A percentile compares a stretch with the other conserved stretches of the same genome.
These are phyloP conservation scores for Trypanosoma platydactyli DNA, from an alignment of 208 protist species.

Conservation along the genomic window DNA sequence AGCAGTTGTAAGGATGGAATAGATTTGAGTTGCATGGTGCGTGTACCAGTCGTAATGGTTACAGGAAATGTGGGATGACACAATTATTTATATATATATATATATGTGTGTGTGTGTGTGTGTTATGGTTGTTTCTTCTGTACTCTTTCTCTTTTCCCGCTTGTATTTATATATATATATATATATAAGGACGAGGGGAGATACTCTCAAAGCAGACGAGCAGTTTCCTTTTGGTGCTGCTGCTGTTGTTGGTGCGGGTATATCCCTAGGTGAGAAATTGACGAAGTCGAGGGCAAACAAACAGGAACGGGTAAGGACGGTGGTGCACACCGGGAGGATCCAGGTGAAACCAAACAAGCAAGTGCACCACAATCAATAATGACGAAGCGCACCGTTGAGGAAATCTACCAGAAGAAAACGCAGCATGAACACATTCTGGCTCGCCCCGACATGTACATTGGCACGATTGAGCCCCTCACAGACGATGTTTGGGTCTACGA, in stretches of 20 bases:
- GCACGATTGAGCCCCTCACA: slow-evolving; percentile 89
- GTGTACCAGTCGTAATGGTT: too few relatives aligned
- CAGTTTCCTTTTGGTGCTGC: slow-evolving; percentile 24
- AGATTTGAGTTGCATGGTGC: too few relatives aligned
- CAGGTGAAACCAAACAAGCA: not conserved
- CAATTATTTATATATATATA: too few relatives aligned
- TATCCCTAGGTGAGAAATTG: not conserved
- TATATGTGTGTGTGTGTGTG: too few relatives aligned
- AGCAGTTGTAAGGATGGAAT: too few relatives aligned
- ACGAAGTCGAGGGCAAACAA: not conserved
- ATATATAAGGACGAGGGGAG: too few relatives aligned
- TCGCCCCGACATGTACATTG: slow-evolving; percentile 99
- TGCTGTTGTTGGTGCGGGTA: not conserved
- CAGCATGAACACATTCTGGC: slow-evolving; percentile 98
- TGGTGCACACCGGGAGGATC: slow-evolving; percentile 6
- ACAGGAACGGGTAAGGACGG: slow-evolving; percentile 20
- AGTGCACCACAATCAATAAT: slow-evolving; percentile 20
- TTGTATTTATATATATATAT: too few relatives aligned
- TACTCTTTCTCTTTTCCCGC: too few relatives aligned
- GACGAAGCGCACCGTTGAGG: slow-evolving; percentile 77
- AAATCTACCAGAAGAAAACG: slow-evolving; percentile 97
- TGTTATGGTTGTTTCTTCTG: too few relatives aligned
- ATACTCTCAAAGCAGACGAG: too few relatives aligned
- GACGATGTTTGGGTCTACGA: slow-evolving; percentile 97
- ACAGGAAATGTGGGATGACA: too few relatives aligned